Evolutionary conservation across 306 rosid genomes (phyloP).

Genomic region (Cyamopsis tetragonoloba): DNA sequence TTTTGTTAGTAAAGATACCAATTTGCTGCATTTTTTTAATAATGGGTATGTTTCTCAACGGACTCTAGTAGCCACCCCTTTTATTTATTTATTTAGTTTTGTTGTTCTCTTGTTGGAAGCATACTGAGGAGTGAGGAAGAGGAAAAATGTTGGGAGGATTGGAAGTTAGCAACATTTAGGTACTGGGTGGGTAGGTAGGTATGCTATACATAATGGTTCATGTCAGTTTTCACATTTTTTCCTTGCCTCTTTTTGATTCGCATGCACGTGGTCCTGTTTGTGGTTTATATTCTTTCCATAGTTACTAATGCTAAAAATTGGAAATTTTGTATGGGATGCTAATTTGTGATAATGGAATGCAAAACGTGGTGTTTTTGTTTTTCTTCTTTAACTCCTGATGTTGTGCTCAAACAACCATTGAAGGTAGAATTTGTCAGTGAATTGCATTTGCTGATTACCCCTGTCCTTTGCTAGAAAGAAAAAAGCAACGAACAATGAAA

Average conservation of each 20-base stretch:
- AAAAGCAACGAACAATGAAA: not conserved
- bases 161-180: not conserved
- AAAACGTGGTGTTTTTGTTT: not conserved
- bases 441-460: not conserved
- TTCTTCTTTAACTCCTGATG: not conserved
- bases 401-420: not conserved
- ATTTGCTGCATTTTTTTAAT: not conserved
- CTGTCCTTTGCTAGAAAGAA: not conserved
- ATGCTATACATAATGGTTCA: not conserved
- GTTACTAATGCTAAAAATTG: not conserved
- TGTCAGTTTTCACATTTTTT: not conserved
- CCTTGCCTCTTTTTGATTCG: not conserved
- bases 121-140: not conserved
- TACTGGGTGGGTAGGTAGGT: not conserved
- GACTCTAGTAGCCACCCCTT: not conserved
- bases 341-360: not conserved
- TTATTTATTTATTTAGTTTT: not conserved
- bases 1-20: not conserved
- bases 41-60: not conserved
- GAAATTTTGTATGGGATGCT: not conserved
- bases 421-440: not conserved
- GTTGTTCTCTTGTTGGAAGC: not conserved
- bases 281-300: not conserved
- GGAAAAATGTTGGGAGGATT: not conserved
- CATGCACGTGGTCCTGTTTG: not conserved